A percentile compares a stretch with the other conserved stretches of the same genome.
These are phyloP conservation scores for Sphaerobolus stellatus DNA, from an alignment of 1,284 basidiomycete genomes.

Conservation along the genomic window DNA sequence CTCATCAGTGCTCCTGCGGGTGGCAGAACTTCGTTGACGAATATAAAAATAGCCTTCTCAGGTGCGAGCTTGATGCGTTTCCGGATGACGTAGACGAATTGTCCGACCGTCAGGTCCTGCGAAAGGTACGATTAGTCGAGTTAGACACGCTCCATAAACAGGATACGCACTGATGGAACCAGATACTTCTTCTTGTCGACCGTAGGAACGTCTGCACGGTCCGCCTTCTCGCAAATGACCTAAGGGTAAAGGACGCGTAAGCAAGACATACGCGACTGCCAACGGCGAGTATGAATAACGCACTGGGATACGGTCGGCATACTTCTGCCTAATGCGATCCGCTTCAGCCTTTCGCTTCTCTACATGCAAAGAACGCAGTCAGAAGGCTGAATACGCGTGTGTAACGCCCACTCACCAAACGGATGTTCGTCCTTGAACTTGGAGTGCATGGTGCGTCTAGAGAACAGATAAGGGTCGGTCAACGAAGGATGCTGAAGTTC, in stretches of 20 bases:
- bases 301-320: constrained; percentile 97
- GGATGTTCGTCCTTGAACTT: constrained; percentile 99
- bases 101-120: constrained; percentile 95
- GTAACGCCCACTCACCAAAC: constrained; percentile 93
- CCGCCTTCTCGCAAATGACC: constrained; percentile 99
- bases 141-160: constrained; percentile 21
- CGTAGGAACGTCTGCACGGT: constrained; percentile 97
- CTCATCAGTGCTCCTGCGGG: constrained; percentile 99
- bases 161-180: constrained; percentile 80
- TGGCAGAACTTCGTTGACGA: constrained; percentile 97
- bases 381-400: constrained; percentile 25
- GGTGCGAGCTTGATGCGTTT: constrained; percentile 99
- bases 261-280: not conserved
- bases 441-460: constrained; percentile 89
- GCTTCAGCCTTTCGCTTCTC: constrained; percentile 99
- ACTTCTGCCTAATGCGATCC: constrained; percentile 97
- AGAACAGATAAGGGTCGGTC: too few species aligned
- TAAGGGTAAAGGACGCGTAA: constrained; percentile 31
- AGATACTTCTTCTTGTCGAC: constrained; percentile 99
- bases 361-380: constrained; percentile 36
- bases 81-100: constrained; percentile 99
- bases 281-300: constrained; percentile 34
- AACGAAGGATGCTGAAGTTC: too few species aligned
- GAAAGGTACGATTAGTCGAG: constrained; percentile 10
- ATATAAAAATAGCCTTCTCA: constrained; percentile 99